Evolutionary conservation across 352 stramenopile genomes (phyloP).

Genomic region (Phytopythium aichiense): DNA sequence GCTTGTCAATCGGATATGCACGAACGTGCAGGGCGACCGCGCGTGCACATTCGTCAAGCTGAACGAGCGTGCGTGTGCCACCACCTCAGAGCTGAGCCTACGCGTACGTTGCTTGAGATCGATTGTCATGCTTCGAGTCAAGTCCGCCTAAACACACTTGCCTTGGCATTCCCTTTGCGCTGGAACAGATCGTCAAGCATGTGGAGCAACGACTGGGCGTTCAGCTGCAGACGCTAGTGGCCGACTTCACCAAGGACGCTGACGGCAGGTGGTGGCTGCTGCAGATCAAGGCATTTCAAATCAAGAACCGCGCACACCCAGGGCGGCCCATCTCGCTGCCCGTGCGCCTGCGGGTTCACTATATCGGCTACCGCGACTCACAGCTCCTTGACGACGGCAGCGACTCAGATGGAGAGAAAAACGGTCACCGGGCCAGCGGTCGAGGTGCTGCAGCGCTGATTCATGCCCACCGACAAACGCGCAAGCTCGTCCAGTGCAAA

Average conservation of each 20-base stretch:
- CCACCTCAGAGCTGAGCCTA: slow-evolving; percentile 64
- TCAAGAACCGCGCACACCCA: slow-evolving; percentile 30
- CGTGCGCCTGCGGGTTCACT: slow-evolving; percentile 33
- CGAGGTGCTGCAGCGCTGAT: slow-evolving; percentile 11
- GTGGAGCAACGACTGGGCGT: slow-evolving; percentile 60
- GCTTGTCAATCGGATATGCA: slow-evolving; percentile 54
- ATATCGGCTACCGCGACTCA: slow-evolving; percentile 66
- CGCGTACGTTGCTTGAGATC: slow-evolving; percentile 29
- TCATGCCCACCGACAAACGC: slow-evolving; percentile 53
- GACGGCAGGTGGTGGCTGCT: slow-evolving; percentile 73
- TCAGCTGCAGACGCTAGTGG: slow-evolving; percentile 58
- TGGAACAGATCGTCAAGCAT: slow-evolving; percentile 59
- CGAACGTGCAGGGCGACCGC: slow-evolving; percentile 57
- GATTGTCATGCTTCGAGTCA: not conserved
- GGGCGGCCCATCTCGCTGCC: slow-evolving; percentile 40
- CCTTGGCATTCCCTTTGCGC: not conserved
- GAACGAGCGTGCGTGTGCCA: slow-evolving; percentile 59
- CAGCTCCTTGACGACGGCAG: slow-evolving; percentile 53
- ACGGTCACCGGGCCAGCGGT: slow-evolving; percentile 9
- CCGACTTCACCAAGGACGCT: slow-evolving; percentile 69
- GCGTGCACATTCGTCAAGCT: slow-evolving; percentile 78
- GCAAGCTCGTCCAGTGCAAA: slow-evolving; percentile 76
- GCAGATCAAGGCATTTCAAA: slow-evolving; percentile 74
- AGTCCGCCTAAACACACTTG: not conserved
- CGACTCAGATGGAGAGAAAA: slow-evolving; percentile 43